These are phyloP conservation scores for Ganoderma sinense DNA, from an alignment of 1,284 basidiomycete species.

Conservation along the genomic window DNA sequence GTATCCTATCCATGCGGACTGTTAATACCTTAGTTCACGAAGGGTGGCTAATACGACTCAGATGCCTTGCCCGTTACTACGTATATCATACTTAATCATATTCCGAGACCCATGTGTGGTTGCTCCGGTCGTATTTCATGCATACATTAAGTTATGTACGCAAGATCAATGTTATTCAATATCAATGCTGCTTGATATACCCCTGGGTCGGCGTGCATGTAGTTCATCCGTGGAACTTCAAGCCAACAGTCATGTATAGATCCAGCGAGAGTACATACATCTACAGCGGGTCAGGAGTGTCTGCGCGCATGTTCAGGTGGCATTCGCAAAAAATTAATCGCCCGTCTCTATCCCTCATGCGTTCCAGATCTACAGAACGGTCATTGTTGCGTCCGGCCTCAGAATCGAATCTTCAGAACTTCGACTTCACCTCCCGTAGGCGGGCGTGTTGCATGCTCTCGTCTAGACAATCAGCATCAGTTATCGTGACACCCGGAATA, in stretches of 20 bases:
- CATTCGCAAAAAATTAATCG: neutral
- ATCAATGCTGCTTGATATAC: neutral
- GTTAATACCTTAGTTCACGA: neutral
- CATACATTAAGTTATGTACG: neutral
- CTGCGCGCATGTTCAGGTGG: neutral
- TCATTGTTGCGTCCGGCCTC: too few relatives aligned
- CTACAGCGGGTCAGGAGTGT: neutral
- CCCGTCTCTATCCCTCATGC: neutral
- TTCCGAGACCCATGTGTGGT: neutral
- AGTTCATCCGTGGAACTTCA: too few relatives aligned
- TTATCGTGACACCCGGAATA: constrained; percentile 54
- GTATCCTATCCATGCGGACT: neutral
- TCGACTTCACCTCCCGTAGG: constrained; percentile 56
- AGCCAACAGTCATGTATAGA: neutral
- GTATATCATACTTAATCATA: neutral
- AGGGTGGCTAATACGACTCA: neutral
- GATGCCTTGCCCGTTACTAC: neutral
- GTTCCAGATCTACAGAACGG: too few relatives aligned
- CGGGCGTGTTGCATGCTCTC: constrained; percentile 59
- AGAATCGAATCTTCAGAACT: constrained; percentile 44
- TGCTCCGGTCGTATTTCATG: neutral
- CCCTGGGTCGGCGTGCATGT: neutral
- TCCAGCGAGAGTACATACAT: neutral
- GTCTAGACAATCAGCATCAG: constrained; percentile 47
- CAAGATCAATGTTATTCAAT: too few relatives aligned